These are phyloP conservation scores for Gossypium aridum DNA, from an alignment of 441 rosid species.

Conservation along the genomic window DNA sequence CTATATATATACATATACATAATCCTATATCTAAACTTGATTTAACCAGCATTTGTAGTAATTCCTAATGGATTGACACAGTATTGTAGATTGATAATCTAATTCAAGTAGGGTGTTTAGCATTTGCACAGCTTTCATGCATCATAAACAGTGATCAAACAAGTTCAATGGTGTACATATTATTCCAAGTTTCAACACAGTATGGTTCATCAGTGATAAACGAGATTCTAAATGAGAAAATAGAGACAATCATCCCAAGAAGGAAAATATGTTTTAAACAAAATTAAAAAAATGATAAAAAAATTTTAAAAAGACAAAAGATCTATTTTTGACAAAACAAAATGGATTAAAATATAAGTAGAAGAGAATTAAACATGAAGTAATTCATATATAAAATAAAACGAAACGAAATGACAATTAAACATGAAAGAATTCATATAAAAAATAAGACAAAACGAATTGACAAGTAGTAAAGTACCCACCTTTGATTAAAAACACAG, in stretches of 20 bases:
- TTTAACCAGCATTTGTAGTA: neutral
- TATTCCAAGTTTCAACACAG: neutral
- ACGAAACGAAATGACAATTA: neutral
- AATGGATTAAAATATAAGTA: no score
- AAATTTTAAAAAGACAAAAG: neutral
- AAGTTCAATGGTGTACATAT: neutral
- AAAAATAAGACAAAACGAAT: neutral
- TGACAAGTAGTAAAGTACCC: neutral
- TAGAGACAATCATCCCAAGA: neutral
- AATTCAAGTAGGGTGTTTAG: neutral
- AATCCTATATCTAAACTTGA: neutral
- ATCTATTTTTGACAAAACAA: neutral
- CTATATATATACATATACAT: neutral
- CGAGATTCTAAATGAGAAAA: neutral
- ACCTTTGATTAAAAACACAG: conserved; percentile 1
- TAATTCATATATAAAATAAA: no score
- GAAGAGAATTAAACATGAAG: no score
- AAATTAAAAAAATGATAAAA: neutral
- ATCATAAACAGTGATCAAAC: neutral
- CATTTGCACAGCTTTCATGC: neutral
- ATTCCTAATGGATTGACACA: neutral
- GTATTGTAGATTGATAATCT: neutral
- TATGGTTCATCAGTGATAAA: neutral
- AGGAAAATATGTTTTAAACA: neutral
- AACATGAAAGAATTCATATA: neutral